Percentiles rank a stretch among this genome's conserved stretches.
Evolutionary conservation across 768 basidiomycete genomes (phyloP).

Genomic region (Gymnopilus junonius): DNA sequence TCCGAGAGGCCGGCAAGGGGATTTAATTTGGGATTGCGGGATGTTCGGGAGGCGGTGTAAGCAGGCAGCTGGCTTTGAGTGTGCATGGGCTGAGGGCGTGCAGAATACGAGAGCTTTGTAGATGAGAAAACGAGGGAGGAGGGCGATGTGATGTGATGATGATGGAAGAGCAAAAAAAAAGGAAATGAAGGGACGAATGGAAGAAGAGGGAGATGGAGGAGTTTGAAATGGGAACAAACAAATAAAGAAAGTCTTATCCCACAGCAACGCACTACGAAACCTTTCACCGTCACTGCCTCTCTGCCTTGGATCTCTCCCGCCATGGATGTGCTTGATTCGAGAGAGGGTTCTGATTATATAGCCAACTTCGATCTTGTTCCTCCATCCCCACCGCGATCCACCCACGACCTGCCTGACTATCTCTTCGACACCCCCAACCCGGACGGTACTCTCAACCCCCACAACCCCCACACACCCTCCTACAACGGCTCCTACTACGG

Average conservation of each 20-base stretch:
- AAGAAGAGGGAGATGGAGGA: neutral
- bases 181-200: neutral
- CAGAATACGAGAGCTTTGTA: too few relatives aligned
- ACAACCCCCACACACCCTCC: conserved; percentile 22
- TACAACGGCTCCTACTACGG: conserved; percentile 61
- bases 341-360: conserved; percentile 29
- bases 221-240: neutral
- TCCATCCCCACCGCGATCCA: conserved; percentile 13
- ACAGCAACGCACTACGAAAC: neutral
- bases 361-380: conserved; percentile 28
- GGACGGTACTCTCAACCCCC: neutral
- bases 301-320: neutral
- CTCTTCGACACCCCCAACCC: conserved; percentile 2
- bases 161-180: neutral
- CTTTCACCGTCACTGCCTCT: neutral
- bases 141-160: neutral
- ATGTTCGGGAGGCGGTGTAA: neutral
- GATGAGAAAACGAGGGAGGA: neutral
- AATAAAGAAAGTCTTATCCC: neutral
- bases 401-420: conserved; percentile 5
- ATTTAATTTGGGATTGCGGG: neutral
- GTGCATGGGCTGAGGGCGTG: neutral
- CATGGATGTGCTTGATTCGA: conserved; percentile 16
- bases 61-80: neutral
- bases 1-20: neutral